phyloP scores from a whole-genome alignment of 2,329 filamentous ascomycete species.

The Hirsutella thompsonii region DNA sequence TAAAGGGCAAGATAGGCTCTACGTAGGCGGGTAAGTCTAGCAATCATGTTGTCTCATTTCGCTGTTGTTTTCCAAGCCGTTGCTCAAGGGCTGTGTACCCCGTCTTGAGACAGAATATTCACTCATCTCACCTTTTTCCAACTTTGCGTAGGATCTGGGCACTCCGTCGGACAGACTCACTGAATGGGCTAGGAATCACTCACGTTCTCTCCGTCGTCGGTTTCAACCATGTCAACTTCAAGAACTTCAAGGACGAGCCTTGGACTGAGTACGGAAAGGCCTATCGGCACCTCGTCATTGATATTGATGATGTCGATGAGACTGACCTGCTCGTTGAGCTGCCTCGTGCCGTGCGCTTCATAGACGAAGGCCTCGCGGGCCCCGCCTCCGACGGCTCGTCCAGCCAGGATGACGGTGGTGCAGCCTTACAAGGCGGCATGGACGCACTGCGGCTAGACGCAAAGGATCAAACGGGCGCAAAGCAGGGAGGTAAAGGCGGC shows the following conservation, averaged over 20 bases:
- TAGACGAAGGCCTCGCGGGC: slow-evolving; percentile 48
- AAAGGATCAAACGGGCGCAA: background rate
- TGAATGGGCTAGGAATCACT: slow-evolving; percentile 66
- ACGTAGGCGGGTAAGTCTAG: slow-evolving; percentile 24
- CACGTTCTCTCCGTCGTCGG: slow-evolving; percentile 79
- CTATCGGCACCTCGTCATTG: slow-evolving; percentile 64
- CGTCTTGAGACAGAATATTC: background rate
- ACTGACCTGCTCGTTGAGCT: slow-evolving; percentile 77
- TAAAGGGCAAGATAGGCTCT: slow-evolving; percentile 27
- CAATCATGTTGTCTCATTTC: background rate
- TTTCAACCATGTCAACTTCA: slow-evolving; percentile 26
- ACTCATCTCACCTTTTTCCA: background rate
- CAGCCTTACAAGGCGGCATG: slow-evolving; percentile 3
- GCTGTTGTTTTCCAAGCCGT: background rate
- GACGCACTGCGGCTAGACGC: background rate
- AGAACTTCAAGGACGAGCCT: slow-evolving; percentile 34
- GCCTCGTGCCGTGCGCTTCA: slow-evolving; percentile 67
- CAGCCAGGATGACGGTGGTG: slow-evolving; percentile 1
- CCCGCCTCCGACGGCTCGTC: slow-evolving; percentile 9
- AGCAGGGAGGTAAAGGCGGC: slow-evolving; percentile 12
- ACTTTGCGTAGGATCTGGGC: slow-evolving; percentile 54
- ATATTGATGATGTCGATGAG: slow-evolving; percentile 84
- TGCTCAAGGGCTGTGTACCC: no score
- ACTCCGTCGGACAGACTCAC: slow-evolving; percentile 55
- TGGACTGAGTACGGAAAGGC: slow-evolving; percentile 36